These are phyloP conservation scores for Pichia exigua DNA, from an alignment of 805 yeast genomes.

Conservation along the genomic window DNA sequence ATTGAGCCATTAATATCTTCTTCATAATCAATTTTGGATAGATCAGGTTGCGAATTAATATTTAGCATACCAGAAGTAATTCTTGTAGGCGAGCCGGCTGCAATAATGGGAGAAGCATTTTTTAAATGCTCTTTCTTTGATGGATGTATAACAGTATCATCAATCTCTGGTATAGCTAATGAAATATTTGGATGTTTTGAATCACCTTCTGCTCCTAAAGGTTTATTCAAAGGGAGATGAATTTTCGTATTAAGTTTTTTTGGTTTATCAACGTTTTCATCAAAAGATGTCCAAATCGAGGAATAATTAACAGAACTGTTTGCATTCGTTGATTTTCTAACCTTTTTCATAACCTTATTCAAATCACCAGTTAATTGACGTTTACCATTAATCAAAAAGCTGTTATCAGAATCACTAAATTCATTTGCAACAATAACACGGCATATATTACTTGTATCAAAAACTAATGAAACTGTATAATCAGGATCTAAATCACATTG, in stretches of 20 bases:
- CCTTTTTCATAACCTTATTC: constrained; percentile 26
- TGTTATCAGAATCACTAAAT: constrained; percentile 14
- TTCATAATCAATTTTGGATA: constrained; percentile 24
- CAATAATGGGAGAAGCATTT: constrained; percentile 26
- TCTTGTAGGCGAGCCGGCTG: constrained; percentile 29
- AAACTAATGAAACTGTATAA: constrained; percentile 56
- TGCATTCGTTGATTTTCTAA: constrained; percentile 22
- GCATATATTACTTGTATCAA: constrained; percentile 41
- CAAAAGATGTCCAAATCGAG: constrained; percentile 18
- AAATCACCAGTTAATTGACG: constrained; percentile 20
- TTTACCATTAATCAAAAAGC: constrained; percentile 12
- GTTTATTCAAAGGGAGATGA: constrained; percentile 6
- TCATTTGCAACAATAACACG: constrained; percentile 38
- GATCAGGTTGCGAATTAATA: constrained; percentile 25
- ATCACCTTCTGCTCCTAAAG: constrained; percentile 4
- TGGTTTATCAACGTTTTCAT: not conserved
- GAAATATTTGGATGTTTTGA: constrained; percentile 6
- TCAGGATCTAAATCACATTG: constrained; percentile 79
- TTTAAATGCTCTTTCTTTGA: constrained; percentile 19
- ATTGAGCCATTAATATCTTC: constrained; percentile 9
- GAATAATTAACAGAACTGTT: constrained; percentile 2
- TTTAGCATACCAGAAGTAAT: constrained; percentile 32
- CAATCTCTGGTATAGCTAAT: constrained; percentile 10
- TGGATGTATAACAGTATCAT: constrained; percentile 17
- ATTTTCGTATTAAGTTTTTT: not conserved